These are phyloP conservation scores for Tetracladium marchalianum DNA, from an alignment of 495 filamentous ascomycete species.

Conservation along the genomic window DNA sequence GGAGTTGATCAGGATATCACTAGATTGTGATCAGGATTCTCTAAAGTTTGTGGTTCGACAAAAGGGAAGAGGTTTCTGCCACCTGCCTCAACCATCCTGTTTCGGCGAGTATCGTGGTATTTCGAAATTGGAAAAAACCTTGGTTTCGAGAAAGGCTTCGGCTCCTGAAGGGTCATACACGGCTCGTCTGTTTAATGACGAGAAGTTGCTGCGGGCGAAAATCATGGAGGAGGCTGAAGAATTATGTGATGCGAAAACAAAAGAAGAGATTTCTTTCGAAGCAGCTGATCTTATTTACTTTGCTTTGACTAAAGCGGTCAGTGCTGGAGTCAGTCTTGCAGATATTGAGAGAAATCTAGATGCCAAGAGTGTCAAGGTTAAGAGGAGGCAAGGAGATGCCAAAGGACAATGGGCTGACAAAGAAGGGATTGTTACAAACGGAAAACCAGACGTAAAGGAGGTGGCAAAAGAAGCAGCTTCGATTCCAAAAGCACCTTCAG, in stretches of 20 bases:
- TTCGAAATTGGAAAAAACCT: constrained; percentile 73
- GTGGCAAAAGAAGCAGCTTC: constrained; percentile 30
- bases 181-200: constrained; percentile 80
- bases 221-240: constrained; percentile 98
- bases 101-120: constrained; percentile 80
- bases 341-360: constrained; percentile 90
- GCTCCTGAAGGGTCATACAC: constrained; percentile 91
- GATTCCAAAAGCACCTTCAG: constrained; percentile 25
- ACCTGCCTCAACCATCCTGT: constrained; percentile 82
- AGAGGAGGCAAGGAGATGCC: constrained; percentile 82
- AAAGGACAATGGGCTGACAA: constrained; percentile 84
- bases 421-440: constrained; percentile 48
- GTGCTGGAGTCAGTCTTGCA: constrained; percentile 70
- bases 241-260: constrained; percentile 72
- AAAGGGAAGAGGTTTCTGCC: constrained; percentile 86
- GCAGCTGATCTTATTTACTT: constrained; percentile 95
- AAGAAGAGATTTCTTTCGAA: constrained; percentile 82
- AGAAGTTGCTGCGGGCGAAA: constrained; percentile 82
- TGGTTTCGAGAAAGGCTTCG: constrained; percentile 64
- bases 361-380: constrained; percentile 88
- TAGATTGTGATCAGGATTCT: constrained; percentile 91
- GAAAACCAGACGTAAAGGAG: constrained; percentile 22
- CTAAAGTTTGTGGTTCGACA: constrained; percentile 82
- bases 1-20: constrained; percentile 70
- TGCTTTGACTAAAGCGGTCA: constrained; percentile 77